Evolutionary conservation across 306 rosid genomes (phyloP).

Genomic region (Dalbergia oliveri): DNA sequence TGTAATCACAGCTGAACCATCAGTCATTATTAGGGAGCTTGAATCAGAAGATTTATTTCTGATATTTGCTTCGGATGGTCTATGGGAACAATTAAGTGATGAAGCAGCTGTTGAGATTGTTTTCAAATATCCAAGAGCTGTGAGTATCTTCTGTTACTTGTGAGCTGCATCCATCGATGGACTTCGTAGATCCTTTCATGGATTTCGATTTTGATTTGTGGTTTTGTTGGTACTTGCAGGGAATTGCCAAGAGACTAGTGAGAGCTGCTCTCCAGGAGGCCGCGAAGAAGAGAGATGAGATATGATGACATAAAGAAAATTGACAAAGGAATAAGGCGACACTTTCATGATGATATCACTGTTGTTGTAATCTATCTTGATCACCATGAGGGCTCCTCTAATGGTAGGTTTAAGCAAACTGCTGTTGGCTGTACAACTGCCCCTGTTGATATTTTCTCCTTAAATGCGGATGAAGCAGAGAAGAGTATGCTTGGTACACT

Average conservation of each 20-base stretch:
- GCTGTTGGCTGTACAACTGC: conserved; percentile 68
- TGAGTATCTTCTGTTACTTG: conserved; percentile 56
- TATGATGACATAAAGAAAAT: conserved; percentile 86
- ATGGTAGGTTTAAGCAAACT: conserved; percentile 51
- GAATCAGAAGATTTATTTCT: conserved; percentile 82
- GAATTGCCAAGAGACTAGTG: conserved; percentile 92
- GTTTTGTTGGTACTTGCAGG: conserved; percentile 60
- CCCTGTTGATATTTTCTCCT: conserved; percentile 88
- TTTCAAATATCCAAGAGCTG: conserved; percentile 86
- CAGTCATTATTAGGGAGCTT: conserved; percentile 72
- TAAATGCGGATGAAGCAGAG: conserved; percentile 57
- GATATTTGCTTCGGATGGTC: conserved; percentile 98
- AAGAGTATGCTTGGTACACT: conserved; percentile 50
- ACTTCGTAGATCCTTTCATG: conserved; percentile 10
- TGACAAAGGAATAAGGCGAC: conserved; percentile 83
- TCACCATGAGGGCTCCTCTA: conserved; percentile 63
- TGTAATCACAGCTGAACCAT: conserved; percentile 95
- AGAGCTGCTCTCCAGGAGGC: conserved; percentile 87
- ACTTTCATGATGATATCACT: conserved; percentile 92
- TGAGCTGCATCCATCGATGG: neutral
- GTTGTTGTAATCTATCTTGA: conserved; percentile 88
- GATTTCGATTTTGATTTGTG: conserved; percentile 31
- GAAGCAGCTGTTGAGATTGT: conserved; percentile 89
- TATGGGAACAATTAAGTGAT: conserved; percentile 96
- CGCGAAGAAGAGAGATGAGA: conserved; percentile 93